Base-by-base conservation (phyloP, 169 alveolate species). In the Plasmodium vivax region DNA sequence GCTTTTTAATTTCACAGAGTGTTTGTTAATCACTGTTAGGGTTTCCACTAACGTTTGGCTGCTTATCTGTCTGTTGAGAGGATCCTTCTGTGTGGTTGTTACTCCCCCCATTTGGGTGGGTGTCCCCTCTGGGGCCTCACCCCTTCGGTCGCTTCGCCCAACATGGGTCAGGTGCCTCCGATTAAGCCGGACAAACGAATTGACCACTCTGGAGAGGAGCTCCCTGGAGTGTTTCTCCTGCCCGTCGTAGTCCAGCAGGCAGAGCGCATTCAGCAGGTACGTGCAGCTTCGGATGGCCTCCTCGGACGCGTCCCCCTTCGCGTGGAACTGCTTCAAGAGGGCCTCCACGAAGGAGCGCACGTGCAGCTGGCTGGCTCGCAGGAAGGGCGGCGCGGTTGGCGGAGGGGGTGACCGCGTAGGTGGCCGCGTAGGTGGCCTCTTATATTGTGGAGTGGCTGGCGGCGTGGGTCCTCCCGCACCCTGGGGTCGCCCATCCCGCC, bases 1-100 rank as follows among this genome's bases (percentile, higher is more conserved):
- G 2, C 3, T 56, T 19, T 7, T 12, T 38, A 80, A 0, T 58
- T 38, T 62, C 1, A 1, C 2, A 10, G 10, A 27, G 34, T 88
- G 81, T 30, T 88, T 88, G 32, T 88, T 88, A 43, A 79, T 88
- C 9, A 88, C 82, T 7, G 94, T 88, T 0, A 88, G 75, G 30
- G 16, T 32, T 80, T 88, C 94, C 8, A 58, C 73, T 6, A 88
- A 10, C 14, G 62, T 88, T 14, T 88, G 85, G 47, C 94, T 72
- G 32, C 45, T 3, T 38, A 87, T 4, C 30, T 36, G 19, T 2
- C 5, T 8, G 56, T 54, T n/a, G 38, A 1, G 9, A 10, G 19
- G 12, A 6, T 47, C 38, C 1, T 16, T 9, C 30, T 7, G 38
- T 9, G 23, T 27, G 23, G 14, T 51, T 2, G 1, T 14, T 12